Percentiles rank a stretch among this genome's conserved stretches.
Conservation (phyloP, 805 yeast genomes). For the Danielia reshetovae region DNA sequence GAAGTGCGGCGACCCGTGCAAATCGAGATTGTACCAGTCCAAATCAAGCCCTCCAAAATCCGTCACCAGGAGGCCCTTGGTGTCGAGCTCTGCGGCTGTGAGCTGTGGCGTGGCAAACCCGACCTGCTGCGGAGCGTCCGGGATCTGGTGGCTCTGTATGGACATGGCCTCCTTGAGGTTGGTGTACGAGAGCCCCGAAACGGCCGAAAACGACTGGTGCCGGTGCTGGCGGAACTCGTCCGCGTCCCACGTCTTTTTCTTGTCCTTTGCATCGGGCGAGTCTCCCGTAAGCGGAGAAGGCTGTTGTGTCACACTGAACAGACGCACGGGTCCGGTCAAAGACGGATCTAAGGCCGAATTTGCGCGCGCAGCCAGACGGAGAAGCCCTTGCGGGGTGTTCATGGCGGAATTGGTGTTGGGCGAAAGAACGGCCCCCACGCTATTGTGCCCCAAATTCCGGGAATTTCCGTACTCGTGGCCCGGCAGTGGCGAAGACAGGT, state of each 20-base stretch:
- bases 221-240: background rate
- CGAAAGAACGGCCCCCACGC: conserved; percentile 21
- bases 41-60: conserved; percentile 26
- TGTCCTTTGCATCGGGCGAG: conserved; percentile 14
- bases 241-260: conserved; percentile 1
- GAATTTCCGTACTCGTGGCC: conserved; percentile 2
- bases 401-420: conserved; percentile 23
- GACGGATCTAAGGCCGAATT: conserved; percentile 5
- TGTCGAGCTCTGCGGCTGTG: conserved; percentile 42
- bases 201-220: conserved; percentile 64
- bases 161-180: conserved; percentile 42
- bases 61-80: conserved; percentile 23
- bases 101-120: conserved; percentile 82
- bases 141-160: conserved; percentile 33
- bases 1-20: conserved; percentile 1
- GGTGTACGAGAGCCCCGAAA: conserved; percentile 56
- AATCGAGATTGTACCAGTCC: conserved; percentile 17
- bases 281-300: conserved; percentile 23
- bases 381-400: conserved; percentile 21
- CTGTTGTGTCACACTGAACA: conserved; percentile 16
- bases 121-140: conserved; percentile 62
- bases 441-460: too few relatives aligned
- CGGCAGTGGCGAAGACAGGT: background rate
- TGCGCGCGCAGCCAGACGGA: conserved; percentile 2
- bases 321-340: too few relatives aligned